Evolutionary conservation across 768 basidiomycete genomes (phyloP).

Genomic region (Boletus sensibilis): DNA sequence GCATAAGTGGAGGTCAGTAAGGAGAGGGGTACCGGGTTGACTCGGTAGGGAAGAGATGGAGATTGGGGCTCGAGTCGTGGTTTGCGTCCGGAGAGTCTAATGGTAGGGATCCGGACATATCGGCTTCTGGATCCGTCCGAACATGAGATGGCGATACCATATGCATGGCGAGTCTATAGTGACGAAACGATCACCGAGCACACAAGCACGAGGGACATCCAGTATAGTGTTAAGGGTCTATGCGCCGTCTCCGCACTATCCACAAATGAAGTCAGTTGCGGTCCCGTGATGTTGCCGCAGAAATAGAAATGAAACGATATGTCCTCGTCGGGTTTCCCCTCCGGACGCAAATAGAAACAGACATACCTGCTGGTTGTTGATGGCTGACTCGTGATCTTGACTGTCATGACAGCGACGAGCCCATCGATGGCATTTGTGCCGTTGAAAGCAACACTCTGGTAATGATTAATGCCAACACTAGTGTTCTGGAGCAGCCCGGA

Average conservation of each 20-base stretch:
- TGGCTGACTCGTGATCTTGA: slow-evolving; percentile 55
- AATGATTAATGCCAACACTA: slow-evolving; percentile 70
- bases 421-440: slow-evolving; percentile 76
- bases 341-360: neutral
- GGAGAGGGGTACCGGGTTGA: neutral
- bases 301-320: neutral
- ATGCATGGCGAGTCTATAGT: slow-evolving; percentile 4
- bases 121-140: neutral
- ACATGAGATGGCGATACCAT: neutral
- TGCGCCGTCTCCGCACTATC: slow-evolving; percentile 17
- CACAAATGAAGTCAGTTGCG: neutral
- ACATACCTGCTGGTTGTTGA: slow-evolving; percentile 25
- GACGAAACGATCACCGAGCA: slow-evolving; percentile 11
- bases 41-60: neutral
- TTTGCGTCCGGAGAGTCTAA: neutral
- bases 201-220: slow-evolving; percentile 16
- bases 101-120: neutral
- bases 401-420: slow-evolving; percentile 73
- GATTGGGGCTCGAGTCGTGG: neutral
- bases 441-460: slow-evolving; percentile 47
- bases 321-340: neutral
- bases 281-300: neutral
- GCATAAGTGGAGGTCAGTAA: neutral
- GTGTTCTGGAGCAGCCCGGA: slow-evolving; percentile 70
- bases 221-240: slow-evolving; percentile 5